Evolutionary conservation across 1,139 yeast genomes (phyloP), one percentile per base, ranked within the genome.

Genomic region (Hemisphaericaspora xylanilytica): DNA sequence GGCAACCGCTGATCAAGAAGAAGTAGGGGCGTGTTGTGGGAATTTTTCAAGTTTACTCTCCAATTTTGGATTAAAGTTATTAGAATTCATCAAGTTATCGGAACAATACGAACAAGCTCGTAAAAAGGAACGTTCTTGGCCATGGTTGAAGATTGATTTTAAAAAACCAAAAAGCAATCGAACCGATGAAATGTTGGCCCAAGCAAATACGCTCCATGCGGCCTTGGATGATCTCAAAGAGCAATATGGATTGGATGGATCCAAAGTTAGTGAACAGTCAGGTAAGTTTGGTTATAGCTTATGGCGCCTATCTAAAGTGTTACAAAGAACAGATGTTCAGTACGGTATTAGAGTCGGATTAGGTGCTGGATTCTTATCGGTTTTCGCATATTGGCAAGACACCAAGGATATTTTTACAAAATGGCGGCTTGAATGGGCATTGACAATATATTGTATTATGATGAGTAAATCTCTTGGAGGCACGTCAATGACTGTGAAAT

Each of bases 381-480:
- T 77, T 1, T 80, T 87, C 41, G 95, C 95, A 3, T 86, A 80
- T 53, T 53, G 78, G 28, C 81, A 82, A 1, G 55, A 57, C 4
- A 74, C 88, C 0, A 69, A 80, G 40, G 67, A 69, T 5, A 47
- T 59, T 0, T 87, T 85, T 50, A 72, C 66, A 36, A 70, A 67
- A 37, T 85, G 90, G 89, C 64, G 92, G 48, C 82, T 85, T 12
- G 96, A 87, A 57, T 87, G 96, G 96, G 83, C 89, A 0, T 63
- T 87, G 28, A 84, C 85, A 11, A 81, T 90, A 0, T 87, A 80
- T 52, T 80, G 87, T 50, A 83, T 87, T 41, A 85, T 87, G 69
- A 85, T 86, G 92, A 85, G 82, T 53, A 85, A 85, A 53, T 82
- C 90, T 0, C 67, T 85, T n/a, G 96, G 95, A 11, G 95, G 95